Evolutionary conservation across 306 rosid genomes (phyloP), one percentile per base, ranked within the genome.

Genomic region (Cicer chorassanicum): DNA sequence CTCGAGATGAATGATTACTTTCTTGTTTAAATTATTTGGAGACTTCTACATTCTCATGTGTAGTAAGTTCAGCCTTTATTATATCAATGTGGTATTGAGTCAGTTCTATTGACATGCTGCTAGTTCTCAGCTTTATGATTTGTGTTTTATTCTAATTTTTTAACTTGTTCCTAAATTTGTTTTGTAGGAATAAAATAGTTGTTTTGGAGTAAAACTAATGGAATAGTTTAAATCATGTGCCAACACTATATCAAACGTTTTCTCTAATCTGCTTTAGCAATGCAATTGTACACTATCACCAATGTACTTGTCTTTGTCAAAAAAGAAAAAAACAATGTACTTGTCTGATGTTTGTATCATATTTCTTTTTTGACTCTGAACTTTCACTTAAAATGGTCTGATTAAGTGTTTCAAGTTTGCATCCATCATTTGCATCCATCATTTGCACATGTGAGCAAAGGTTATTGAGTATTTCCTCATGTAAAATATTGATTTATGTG

Each of bases 1-100:
- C 96, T 39, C 86, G 96, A 80, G 99, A 94, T 34, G 99, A 94
- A 85, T 94, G 88, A 93, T 53, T 18, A 41, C 62, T 62, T 39
- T 69, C 64, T 62, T 68, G 49, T 66, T 42, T 48, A 68, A 61
- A 10, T 59, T 1, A 14, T 42, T 70, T 59, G n/a, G n/a, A 49
- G 74, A 60, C 54, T 83, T 78, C 66, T 74, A 57, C 38, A 40
- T 45, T 71, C 44, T 66, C 39, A 7, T 76, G 36, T 44, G 49
- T 49, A 56, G 82, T 68, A 61, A 54, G 50, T 59, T 15, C 11
- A 19, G n/a, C 13, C 13, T 48, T 13, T 46, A 11, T 1, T 39
- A 43, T 67, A 38, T 40, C 9, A 8, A 66, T 66, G 55, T 42
- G 6, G 75, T 56, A 64, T 66, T 72, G 57, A 69, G 55, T 46